Percentiles rank a stretch among this genome's conserved stretches.
Conservation (phyloP, 225 moss, liverwort and hornwort genomes). For the Straminergon stramineum region DNA sequence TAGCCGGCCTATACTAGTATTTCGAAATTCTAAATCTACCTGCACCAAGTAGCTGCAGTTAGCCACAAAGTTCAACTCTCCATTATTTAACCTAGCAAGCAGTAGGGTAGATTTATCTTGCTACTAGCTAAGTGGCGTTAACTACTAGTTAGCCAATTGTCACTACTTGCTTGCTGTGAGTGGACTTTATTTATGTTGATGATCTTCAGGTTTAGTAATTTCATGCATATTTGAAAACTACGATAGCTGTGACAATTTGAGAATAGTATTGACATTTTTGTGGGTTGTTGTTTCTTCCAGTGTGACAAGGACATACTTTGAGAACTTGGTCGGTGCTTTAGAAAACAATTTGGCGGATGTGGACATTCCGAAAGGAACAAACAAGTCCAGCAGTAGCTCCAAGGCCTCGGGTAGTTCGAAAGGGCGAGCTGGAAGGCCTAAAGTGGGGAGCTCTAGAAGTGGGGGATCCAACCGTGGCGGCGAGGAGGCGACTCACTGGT, state of each 20-base stretch:
- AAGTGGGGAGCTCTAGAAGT: slow-evolving; percentile 48
- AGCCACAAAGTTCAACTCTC: background rate
- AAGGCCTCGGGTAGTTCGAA: slow-evolving; percentile 59
- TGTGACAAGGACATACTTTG: slow-evolving; percentile 92
- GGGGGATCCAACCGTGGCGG: slow-evolving; percentile 46
- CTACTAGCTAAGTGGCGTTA: background rate
- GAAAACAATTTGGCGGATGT: slow-evolving; percentile 79
- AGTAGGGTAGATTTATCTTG: background rate
- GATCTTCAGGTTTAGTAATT: background rate
- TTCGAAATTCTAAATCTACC: background rate
- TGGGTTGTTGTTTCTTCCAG: slow-evolving; percentile 12
- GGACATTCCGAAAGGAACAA: slow-evolving; percentile 38
- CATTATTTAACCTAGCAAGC: background rate
- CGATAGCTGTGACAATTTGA: background rate
- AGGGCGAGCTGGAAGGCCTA: slow-evolving; percentile 45
- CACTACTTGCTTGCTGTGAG: background rate
- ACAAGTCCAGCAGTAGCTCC: slow-evolving; percentile 56
- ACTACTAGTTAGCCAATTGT: background rate
- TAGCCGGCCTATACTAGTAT: background rate
- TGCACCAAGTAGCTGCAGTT: background rate
- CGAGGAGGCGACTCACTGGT: slow-evolving; percentile 47
- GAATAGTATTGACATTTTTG: background rate
- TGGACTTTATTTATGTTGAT: background rate
- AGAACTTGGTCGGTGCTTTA: slow-evolving; percentile 84
- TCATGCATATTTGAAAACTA: background rate